These are phyloP conservation scores for Colletotrichum aenigma DNA, from an alignment of 2,329 filamentous ascomycete species.

Conservation along the genomic window DNA sequence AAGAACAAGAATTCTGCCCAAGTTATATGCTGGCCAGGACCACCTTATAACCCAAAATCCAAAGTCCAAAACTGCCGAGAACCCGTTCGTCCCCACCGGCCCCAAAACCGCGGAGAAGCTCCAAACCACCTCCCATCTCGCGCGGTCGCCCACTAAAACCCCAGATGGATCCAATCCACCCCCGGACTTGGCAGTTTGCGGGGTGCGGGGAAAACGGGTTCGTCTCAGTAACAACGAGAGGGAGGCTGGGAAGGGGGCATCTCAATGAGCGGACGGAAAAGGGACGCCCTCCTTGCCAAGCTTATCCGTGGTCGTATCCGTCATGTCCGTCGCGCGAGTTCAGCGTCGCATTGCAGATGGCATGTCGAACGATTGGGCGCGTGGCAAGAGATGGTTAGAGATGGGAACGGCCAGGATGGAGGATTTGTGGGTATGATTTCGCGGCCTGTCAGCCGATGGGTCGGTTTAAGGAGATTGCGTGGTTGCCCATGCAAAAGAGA, in stretches of 20 bases:
- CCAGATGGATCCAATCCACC: not conserved
- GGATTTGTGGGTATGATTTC: not conserved
- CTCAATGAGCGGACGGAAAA: not conserved
- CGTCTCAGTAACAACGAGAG: not conserved
- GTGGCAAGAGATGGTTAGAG: not conserved
- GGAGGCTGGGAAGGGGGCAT: not conserved
- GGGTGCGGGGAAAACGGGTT: not conserved
- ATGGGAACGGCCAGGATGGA: not conserved
- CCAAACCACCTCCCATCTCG: not conserved
- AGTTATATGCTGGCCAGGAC: not conserved
- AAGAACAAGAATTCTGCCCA: not conserved
- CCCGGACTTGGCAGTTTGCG: not conserved
- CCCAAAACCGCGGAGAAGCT: not conserved
- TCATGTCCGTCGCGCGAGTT: not conserved
- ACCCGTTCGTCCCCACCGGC: not conserved
- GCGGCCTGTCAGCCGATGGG: not conserved
- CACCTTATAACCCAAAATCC: not conserved
- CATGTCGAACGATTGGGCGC: not conserved
- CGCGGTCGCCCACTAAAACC: not conserved
- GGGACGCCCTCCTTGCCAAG: not conserved
- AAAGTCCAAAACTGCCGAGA: not conserved
- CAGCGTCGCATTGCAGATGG: not conserved
- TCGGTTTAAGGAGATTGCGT: not conserved
- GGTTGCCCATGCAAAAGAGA: not conserved
- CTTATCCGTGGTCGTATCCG: constrained; percentile 2